These are phyloP conservation scores for Ogataea trehalophila DNA, from an alignment of 805 yeast genomes.

Conservation along the genomic window DNA sequence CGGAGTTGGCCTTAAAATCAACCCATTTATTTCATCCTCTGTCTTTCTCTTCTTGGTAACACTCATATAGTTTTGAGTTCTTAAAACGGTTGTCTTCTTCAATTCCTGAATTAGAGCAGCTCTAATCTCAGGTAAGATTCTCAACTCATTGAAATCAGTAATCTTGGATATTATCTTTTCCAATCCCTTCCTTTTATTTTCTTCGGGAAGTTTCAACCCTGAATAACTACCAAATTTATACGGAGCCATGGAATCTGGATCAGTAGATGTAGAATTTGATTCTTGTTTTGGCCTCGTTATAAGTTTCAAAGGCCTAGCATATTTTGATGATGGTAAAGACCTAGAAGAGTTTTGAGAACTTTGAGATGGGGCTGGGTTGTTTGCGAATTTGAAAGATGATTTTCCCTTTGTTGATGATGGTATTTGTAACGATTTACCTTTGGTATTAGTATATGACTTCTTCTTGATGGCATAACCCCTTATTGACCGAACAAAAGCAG, in stretches of 20 bases:
- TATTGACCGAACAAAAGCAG: too few relatives aligned
- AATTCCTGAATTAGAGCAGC: conserved; percentile 53
- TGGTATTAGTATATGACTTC: conserved; percentile 5
- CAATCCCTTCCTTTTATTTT: conserved; percentile 29
- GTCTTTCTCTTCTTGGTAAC: conserved; percentile 27
- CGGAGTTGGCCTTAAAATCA: conserved; percentile 59
- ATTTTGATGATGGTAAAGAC: too few relatives aligned
- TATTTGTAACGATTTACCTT: conserved; percentile 6
- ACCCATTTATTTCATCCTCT: conserved; percentile 31
- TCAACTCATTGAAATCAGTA: conserved; percentile 58
- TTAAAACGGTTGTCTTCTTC: conserved; percentile 37
- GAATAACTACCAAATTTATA: conserved; percentile 46
- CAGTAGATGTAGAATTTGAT: background rate
- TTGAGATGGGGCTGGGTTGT: too few relatives aligned
- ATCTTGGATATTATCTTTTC: conserved; percentile 46
- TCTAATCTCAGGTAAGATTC: conserved; percentile 64
- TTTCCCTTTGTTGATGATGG: background rate
- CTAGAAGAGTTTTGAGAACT: too few relatives aligned
- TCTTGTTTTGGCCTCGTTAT: background rate
- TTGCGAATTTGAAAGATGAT: too few relatives aligned
- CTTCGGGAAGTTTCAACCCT: conserved; percentile 39
- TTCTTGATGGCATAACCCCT: conserved; percentile 1
- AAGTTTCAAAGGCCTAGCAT: too few relatives aligned
- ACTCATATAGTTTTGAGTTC: conserved; percentile 29
- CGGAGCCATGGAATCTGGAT: conserved; percentile 20